Conservation (phyloP, 352 stramenopile genomes). For the Globisporangium orthogonon region DNA sequence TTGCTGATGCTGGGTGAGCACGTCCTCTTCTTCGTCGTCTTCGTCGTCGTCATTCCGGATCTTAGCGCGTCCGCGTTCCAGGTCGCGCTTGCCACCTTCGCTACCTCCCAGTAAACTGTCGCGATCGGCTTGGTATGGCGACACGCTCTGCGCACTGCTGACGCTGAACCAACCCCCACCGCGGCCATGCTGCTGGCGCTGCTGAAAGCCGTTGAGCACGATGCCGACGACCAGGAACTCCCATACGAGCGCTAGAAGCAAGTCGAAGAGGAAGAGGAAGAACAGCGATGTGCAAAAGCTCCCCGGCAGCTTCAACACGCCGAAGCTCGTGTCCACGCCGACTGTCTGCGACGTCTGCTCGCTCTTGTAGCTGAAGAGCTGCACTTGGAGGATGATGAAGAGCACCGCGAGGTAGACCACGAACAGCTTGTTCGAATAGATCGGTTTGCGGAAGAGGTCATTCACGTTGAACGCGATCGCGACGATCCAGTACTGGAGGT, state of each 20-base stretch:
- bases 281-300: conserved; percentile 59
- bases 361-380: conserved; percentile 62
- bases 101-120: conserved; percentile 33
- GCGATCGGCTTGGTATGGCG: conserved; percentile 39
- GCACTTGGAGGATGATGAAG: conserved; percentile 46
- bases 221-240: conserved; percentile 54
- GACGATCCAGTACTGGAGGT: conserved; percentile 74
- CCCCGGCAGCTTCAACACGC: conserved; percentile 38
- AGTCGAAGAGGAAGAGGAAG: conserved; percentile 62
- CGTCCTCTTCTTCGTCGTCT: conserved; percentile 35
- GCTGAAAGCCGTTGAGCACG: conserved; percentile 42
- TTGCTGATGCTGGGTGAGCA: conserved; percentile 22
- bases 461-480: conserved; percentile 59
- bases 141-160: conserved; percentile 24
- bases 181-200: conserved; percentile 19
- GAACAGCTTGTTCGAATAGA: conserved; percentile 51
- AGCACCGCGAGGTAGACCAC: conserved; percentile 41
- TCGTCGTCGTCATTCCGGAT: conserved; percentile 20
- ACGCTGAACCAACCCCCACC: conserved; percentile 12
- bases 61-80: conserved; percentile 8
- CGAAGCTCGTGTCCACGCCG: conserved; percentile 55
- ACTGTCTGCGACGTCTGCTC: conserved; percentile 35
- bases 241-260: conserved; percentile 45
- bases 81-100: conserved; percentile 2
- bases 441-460: conserved; percentile 53